Evolutionary conservation across 2,329 filamentous ascomycete species (phyloP), one percentile per base, ranked within the genome.

Genomic region (Fusarium zealandicum): DNA sequence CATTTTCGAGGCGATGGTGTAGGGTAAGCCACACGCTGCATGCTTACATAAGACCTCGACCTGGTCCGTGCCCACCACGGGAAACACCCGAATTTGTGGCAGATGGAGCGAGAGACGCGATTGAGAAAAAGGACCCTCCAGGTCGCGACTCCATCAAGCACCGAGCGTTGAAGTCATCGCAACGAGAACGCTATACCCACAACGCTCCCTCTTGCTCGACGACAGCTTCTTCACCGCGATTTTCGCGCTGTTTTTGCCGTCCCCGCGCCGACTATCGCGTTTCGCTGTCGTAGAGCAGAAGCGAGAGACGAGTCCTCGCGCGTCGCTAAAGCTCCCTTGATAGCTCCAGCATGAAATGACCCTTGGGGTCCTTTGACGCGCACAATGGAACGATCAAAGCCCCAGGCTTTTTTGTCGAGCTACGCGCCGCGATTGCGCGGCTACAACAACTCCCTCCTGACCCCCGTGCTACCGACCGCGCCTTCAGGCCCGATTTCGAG

Each of bases 371-470:
- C 47, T 50, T 47, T 54, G 46, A 49, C 49, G 40, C 46, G 52
- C 63, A 74, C 63, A 57, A 84, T 84, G 82, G 80, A 81, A 67
- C 76, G 76, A 72, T 73, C 72, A 63, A 76, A 78, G 66, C 92
- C 92, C 40, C 91, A 96, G 78, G 90, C 92, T 36, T 95, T 96
- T 71, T 87, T 95, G 66, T 93, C 92, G 51, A 92, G 89, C 71
- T 97, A 96, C 77, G 92, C 93, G 75, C 91, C 93, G 60, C 90
- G 93, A 70, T 78, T 98, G 70, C 90, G 93, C 72, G 85, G 87
- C 61, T 97, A 96, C 78, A 90, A 89, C 73, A 98, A 98, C 78
- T 91, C 93, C 31, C 86, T 98, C 49, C 84, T 97, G 57, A 91
- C 90, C 18, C 93, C 93, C 30, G 87, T 95, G 58, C 84, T 93